Conservation (phyloP, 345 rosid genomes). For the Crucihimalaya himalaica region DNA sequence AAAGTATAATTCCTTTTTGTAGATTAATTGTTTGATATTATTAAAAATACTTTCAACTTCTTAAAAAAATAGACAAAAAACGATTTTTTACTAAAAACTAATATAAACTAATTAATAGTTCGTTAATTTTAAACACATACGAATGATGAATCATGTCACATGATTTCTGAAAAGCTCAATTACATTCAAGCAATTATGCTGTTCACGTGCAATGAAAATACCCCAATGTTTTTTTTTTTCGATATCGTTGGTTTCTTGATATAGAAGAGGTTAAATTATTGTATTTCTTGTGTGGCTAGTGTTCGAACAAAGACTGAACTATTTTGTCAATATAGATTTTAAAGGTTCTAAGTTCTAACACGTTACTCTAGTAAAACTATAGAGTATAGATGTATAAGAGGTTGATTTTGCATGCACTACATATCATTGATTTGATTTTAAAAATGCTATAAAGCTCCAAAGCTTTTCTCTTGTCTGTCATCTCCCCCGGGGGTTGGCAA, state of each 20-base stretch:
- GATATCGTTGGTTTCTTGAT: background rate
- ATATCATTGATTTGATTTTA: background rate
- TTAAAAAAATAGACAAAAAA: background rate
- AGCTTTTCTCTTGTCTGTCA: background rate
- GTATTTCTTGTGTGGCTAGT: background rate
- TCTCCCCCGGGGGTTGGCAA: conserved; percentile 33
- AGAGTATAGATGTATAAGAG: background rate
- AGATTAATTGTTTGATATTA: no score
- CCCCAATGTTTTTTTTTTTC: background rate
- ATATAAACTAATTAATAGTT: background rate
- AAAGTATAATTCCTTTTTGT: background rate
- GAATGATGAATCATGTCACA: background rate
- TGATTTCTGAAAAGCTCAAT: background rate
- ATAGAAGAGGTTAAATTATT: background rate
- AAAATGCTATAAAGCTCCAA: background rate
- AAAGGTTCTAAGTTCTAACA: background rate
- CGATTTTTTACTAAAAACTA: background rate
- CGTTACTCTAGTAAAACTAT: background rate
- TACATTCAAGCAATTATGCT: background rate
- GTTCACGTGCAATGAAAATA: conserved; percentile 26
- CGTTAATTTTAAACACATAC: background rate
- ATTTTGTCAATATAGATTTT: background rate
- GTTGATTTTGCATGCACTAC: conserved; percentile 17
- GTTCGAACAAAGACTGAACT: background rate
- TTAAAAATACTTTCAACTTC: background rate